Conservation (phyloP, 202 grass and related monocot genomes). For the Setaria viridis region DNA sequence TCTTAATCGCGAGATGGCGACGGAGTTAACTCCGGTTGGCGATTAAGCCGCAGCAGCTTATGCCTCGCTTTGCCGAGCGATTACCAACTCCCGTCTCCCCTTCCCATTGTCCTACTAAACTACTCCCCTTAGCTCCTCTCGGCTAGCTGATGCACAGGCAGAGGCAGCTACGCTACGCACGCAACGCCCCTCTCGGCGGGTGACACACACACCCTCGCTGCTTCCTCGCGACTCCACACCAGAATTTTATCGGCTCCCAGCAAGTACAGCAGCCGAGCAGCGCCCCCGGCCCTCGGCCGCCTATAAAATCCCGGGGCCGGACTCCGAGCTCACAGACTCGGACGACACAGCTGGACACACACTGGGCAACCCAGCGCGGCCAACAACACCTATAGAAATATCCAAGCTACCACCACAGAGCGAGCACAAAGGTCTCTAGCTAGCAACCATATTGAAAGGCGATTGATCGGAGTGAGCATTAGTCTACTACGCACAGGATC, state of each 20-base stretch:
- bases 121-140: neutral
- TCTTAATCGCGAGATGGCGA: neutral
- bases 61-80: neutral
- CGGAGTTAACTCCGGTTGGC: neutral
- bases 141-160: neutral
- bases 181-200: neutral
- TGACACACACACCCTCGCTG: neutral
- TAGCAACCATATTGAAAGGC: slow-evolving; percentile 2
- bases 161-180: neutral
- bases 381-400: slow-evolving; percentile 19
- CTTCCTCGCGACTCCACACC: neutral
- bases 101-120: slow-evolving; percentile 14
- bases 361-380: slow-evolving; percentile 15
- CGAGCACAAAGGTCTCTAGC: slow-evolving; percentile 18
- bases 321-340: slow-evolving; percentile 46
- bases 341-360: slow-evolving; percentile 14
- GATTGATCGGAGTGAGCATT: slow-evolving; percentile 31
- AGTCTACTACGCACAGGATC: neutral
- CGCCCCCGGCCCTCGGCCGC: neutral
- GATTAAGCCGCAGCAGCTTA: neutral
- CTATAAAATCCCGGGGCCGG: slow-evolving; percentile 45
- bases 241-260: neutral
- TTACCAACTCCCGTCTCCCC: neutral
- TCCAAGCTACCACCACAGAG: slow-evolving; percentile 1
- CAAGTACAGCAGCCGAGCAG: neutral